Conservation (phyloP, 2,329 filamentous ascomycete genomes). For the Grosmannia serpens region DNA sequence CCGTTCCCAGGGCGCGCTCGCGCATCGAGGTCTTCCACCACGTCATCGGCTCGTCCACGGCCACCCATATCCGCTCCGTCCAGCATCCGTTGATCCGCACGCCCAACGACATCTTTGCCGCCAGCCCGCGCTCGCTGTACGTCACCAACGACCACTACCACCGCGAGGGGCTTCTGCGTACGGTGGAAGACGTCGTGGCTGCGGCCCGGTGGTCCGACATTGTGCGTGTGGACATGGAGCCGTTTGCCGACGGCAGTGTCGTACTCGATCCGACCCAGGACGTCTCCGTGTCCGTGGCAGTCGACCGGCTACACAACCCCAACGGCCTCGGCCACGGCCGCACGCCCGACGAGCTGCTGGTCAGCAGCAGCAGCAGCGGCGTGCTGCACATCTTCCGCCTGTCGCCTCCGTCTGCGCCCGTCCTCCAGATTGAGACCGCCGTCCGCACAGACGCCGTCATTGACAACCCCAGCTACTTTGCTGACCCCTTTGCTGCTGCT, state of each 20-base stretch:
- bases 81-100: constrained; percentile 40
- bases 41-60: constrained; percentile 26
- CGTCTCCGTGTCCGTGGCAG: constrained; percentile 30
- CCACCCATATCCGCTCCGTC: constrained; percentile 39
- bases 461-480: constrained; percentile 49
- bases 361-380: constrained; percentile 32
- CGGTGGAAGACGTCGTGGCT: constrained; percentile 32
- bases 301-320: constrained; percentile 35
- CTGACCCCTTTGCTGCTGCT: constrained; percentile 35
- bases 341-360: constrained; percentile 27
- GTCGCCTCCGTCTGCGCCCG: not conserved
- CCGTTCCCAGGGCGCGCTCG: constrained; percentile 29
- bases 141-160: constrained; percentile 51
- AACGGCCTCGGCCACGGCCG: constrained; percentile 45
- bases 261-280: constrained; percentile 16
- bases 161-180: constrained; percentile 32
- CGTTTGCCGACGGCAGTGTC: constrained; percentile 1
- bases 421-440: constrained; percentile 13
- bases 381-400: constrained; percentile 28
- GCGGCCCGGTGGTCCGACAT: constrained; percentile 36
- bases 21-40: constrained; percentile 49
- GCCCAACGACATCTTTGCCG: constrained; percentile 46
- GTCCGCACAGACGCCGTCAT: constrained; percentile 32
- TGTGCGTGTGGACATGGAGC: constrained; percentile 29
- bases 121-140: constrained; percentile 35